Conservation (phyloP, 441 rosid species). For the Capsella rubella region DNA sequence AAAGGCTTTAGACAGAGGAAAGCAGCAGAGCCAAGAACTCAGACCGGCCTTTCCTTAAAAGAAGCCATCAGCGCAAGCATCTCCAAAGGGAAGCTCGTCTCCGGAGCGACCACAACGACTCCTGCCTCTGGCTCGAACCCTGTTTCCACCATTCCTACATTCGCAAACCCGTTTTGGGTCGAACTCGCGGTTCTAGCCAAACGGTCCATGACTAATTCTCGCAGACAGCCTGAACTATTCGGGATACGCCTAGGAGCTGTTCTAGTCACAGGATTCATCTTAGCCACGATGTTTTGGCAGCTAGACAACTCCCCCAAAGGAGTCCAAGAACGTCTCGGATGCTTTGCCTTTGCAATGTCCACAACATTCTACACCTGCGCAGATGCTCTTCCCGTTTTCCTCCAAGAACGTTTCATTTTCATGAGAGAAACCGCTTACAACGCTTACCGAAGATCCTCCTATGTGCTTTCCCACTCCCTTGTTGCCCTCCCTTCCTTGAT, state of each 20-base stretch:
- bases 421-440: constrained; percentile 87
- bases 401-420: constrained; percentile 84
- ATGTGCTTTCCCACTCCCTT: constrained; percentile 67
- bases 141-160: constrained; percentile 66
- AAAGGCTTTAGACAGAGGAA: constrained; percentile 65
- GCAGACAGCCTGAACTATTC: constrained; percentile 72
- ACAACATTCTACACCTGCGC: constrained; percentile 89
- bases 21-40: constrained; percentile 51
- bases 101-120: constrained; percentile 53
- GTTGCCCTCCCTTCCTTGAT: constrained; percentile 56
- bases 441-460: constrained; percentile 76
- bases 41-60: constrained; percentile 58
- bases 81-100: constrained; percentile 79
- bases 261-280: constrained; percentile 71
- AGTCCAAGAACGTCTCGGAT: constrained; percentile 71
- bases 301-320: constrained; percentile 81
- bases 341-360: constrained; percentile 85
- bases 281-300: constrained; percentile 80
- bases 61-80: constrained; percentile 89
- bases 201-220: constrained; percentile 60
- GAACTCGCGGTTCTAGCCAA: constrained; percentile 66
- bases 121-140: constrained; percentile 31
- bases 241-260: constrained; percentile 72
- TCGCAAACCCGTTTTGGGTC: constrained; percentile 77
- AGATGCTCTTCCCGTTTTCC: constrained; percentile 77